phyloP scores from a whole-genome alignment of 148 eudicot genomes.

The Cornus suecica region DNA sequence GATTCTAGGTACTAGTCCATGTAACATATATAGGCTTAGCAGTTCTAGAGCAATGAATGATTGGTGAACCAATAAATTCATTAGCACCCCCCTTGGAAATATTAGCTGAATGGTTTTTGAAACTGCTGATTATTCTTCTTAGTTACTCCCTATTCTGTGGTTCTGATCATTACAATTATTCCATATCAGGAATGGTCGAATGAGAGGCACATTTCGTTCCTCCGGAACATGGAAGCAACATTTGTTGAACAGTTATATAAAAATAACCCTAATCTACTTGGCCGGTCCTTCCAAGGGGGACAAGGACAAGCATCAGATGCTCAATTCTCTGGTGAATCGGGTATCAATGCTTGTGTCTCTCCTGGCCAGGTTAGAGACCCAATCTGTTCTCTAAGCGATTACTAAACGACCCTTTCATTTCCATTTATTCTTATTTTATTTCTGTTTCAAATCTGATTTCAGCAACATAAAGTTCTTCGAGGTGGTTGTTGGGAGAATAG shows the following conservation, averaged over 20 bases:
- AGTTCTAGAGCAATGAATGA: too few relatives aligned
- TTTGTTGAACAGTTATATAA: slow-evolving; percentile 75
- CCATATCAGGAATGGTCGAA: slow-evolving; percentile 79
- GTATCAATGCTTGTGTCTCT: slow-evolving; percentile 13
- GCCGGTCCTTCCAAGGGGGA: slow-evolving; percentile 31
- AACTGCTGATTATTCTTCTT: neutral
- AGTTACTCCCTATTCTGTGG: neutral
- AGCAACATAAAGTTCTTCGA: slow-evolving; percentile 57
- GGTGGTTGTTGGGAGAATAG: slow-evolving; percentile 56
- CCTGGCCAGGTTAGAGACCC: slow-evolving; percentile 48
- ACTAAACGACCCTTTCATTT: too few relatives aligned
- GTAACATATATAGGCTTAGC: too few relatives aligned
- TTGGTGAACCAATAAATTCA: too few relatives aligned
- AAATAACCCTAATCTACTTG: slow-evolving; percentile 45
- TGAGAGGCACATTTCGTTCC: slow-evolving; percentile 83
- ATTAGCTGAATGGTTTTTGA: too few relatives aligned
- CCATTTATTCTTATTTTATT: slow-evolving; percentile 1
- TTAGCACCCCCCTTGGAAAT: too few relatives aligned
- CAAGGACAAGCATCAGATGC: slow-evolving; percentile 23
- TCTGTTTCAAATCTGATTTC: neutral
- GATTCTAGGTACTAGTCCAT: too few relatives aligned
- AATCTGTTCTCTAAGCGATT: neutral
- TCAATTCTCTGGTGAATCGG: slow-evolving; percentile 31
- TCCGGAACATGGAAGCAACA: slow-evolving; percentile 84
- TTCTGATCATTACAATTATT: slow-evolving; percentile 1